Conservation (phyloP, 169 alveolate genomes). For the Toxoplasma gondii region DNA sequence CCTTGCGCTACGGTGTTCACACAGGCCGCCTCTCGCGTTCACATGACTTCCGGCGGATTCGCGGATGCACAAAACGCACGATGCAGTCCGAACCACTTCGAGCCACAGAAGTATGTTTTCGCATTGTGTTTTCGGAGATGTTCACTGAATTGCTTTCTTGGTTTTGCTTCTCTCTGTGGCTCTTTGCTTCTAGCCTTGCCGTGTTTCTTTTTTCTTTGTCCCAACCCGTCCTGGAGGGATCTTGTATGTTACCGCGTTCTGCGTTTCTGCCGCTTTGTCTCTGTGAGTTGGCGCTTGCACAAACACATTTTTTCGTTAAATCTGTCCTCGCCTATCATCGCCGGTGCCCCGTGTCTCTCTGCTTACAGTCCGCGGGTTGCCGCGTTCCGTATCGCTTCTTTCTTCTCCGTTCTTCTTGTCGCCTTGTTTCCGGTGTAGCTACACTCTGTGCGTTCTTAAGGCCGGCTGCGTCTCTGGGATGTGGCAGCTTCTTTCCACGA, state of each 20-base stretch:
- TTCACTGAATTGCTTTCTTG: not conserved
- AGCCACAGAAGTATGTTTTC: slow-evolving; percentile 51
- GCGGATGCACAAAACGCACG: slow-evolving; percentile 76
- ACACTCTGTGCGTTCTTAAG: no score
- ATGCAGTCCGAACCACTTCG: slow-evolving; percentile 57
- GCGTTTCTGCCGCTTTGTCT: not conserved
- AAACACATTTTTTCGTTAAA: no score
- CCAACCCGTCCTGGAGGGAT: not conserved
- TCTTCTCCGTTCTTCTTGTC: not conserved
- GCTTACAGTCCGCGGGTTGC: not conserved
- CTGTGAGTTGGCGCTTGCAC: no score
- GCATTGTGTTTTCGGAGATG: not conserved
- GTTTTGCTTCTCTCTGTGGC: not conserved
- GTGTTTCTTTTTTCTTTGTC: not conserved
- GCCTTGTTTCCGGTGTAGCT: no score
- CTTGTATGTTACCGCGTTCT: not conserved
- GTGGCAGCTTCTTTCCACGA: no score
- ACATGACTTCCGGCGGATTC: slow-evolving; percentile 74
- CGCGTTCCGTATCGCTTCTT: not conserved
- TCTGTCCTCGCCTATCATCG: no score
- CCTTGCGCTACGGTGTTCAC: slow-evolving; percentile 75
- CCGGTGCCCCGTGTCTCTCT: not conserved
- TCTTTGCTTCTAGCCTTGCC: not conserved
- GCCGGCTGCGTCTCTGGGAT: no score
- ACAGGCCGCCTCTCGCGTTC: slow-evolving; percentile 71